A percentile compares a stretch with the other conserved stretches of the same genome.
These are phyloP conservation scores for Toxoplasma gondii DNA, from an alignment of 169 alveolate species.

Conservation along the genomic window DNA sequence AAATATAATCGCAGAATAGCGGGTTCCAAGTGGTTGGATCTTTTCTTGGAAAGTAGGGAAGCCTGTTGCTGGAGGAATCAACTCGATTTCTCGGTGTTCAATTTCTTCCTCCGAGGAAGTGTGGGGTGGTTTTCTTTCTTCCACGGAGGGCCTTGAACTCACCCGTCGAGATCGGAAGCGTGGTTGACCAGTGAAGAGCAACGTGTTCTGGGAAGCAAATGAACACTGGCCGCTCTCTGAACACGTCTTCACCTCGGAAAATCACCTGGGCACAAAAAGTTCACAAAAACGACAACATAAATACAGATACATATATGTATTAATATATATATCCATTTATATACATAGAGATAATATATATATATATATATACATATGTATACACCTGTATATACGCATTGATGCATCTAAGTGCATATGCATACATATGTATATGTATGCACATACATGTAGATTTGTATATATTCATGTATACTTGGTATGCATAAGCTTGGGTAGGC, in stretches of 20 bases:
- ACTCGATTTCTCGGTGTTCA: too few relatives aligned
- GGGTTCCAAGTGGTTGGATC: too few relatives aligned
- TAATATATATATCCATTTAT: too few relatives aligned
- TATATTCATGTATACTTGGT: background rate
- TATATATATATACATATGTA: background rate
- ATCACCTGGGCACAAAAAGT: constrained; percentile 3
- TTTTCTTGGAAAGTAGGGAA: too few relatives aligned
- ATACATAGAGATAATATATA: background rate
- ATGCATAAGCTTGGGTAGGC: background rate
- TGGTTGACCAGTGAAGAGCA: constrained; percentile 72
- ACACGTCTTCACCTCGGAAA: constrained; percentile 65
- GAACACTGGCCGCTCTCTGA: constrained; percentile 77
- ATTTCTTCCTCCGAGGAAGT: too few relatives aligned
- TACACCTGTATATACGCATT: background rate
- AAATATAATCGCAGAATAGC: background rate
- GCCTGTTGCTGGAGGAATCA: too few relatives aligned
- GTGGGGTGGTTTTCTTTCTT: too few relatives aligned
- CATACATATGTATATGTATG: too few relatives aligned
- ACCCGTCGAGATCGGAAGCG: constrained; percentile 63
- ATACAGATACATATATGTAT: background rate
- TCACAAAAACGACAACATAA: background rate
- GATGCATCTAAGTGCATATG: too few relatives aligned
- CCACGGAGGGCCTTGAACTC: too few relatives aligned
- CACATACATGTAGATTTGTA: background rate
- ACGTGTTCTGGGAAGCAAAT: constrained; percentile 77